Evolutionary conservation across 164 flowering plant genomes (phyloP), one percentile per base, ranked within the genome.

Genomic region (Tetracentron sinense): DNA sequence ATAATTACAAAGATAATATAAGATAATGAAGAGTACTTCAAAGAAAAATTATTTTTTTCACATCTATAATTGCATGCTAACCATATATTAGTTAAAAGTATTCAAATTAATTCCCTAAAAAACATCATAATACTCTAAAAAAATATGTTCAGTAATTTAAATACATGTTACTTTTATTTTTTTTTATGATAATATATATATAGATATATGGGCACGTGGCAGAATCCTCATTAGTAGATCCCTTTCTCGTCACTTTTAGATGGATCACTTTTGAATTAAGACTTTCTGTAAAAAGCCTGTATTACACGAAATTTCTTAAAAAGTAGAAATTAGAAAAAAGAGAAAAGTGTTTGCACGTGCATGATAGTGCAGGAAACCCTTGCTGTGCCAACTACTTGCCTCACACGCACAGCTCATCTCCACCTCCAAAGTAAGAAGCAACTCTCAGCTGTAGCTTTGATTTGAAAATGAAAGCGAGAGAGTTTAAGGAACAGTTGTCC

Each of bases 361-460:
- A 30, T 20, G 65, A 16, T 38, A 51, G 16, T 59, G 64, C 54
- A 59, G 54, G 31, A 42, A 38, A 30, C 62, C n/a, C 27, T 29
- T 22, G 3, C 26, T 8, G 62, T 22, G 71, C 71, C 75, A 72
- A 71, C 75, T 63, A 62, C 49, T 65, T 57, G 60, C 61, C 69
- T 61, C 66, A 42, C 63, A 50, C 69, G 48, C 60, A 60, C 72
- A 73, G 69, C 72, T 73, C 76, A 73, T 64, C 54, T 63, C 64
- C 75, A 65, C 57, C 31, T 35, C 58, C 44, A 60, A 53, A 10
- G 31, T 57, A 54, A 57, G 10, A 29, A n/a, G n/a, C n/a, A n/a
- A n/a, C n/a, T n/a, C n/a, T n/a, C n/a, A n/a, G n/a, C n/a, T n/a
- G n/a, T n/a, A 20, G 25, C 22, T n/a, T 49, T 49, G 3, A 3